Conservation (phyloP, 148 eudicot species). For the Camellia sinensis region DNA sequence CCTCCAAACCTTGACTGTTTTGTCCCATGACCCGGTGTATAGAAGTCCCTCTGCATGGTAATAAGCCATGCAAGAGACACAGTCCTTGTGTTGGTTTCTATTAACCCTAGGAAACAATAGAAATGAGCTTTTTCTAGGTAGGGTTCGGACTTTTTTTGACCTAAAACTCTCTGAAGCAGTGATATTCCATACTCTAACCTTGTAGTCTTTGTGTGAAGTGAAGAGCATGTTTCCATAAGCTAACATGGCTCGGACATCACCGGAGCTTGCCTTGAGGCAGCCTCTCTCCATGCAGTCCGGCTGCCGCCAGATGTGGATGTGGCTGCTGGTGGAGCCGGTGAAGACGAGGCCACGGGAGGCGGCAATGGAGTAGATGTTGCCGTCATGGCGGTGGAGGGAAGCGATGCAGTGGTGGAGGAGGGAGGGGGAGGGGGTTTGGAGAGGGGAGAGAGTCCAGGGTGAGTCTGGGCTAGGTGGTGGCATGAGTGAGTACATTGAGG, state of each 20-base stretch:
- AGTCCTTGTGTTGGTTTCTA: slow-evolving; percentile 34
- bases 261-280: slow-evolving; percentile 31
- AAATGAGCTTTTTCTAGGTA: slow-evolving; percentile 28
- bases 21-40: slow-evolving; percentile 56
- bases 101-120: slow-evolving; percentile 10
- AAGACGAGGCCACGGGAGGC: slow-evolving; percentile 24
- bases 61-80: slow-evolving; percentile 59
- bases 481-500: slow-evolving; percentile 22
- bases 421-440: slow-evolving; percentile 38
- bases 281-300: slow-evolving; percentile 45
- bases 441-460: slow-evolving; percentile 50
- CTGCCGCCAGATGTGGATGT: slow-evolving; percentile 47
- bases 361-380: slow-evolving; percentile 39
- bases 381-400: slow-evolving; percentile 49
- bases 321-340: slow-evolving; percentile 46
- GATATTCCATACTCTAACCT: slow-evolving; percentile 38
- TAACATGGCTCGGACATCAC: slow-evolving; percentile 42
- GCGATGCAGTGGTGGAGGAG: slow-evolving; percentile 48
- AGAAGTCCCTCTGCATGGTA: slow-evolving; percentile 48
- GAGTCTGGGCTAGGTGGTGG: slow-evolving; percentile 42
- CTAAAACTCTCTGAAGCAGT: slow-evolving; percentile 20
- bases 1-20: slow-evolving; percentile 50
- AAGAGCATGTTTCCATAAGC: slow-evolving; percentile 39
- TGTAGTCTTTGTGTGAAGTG: slow-evolving; percentile 45
- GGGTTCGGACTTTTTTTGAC: slow-evolving; percentile 32